Base-by-base conservation (phyloP, 805 yeast species). In the Hanseniaspora clermontiae region DNA sequence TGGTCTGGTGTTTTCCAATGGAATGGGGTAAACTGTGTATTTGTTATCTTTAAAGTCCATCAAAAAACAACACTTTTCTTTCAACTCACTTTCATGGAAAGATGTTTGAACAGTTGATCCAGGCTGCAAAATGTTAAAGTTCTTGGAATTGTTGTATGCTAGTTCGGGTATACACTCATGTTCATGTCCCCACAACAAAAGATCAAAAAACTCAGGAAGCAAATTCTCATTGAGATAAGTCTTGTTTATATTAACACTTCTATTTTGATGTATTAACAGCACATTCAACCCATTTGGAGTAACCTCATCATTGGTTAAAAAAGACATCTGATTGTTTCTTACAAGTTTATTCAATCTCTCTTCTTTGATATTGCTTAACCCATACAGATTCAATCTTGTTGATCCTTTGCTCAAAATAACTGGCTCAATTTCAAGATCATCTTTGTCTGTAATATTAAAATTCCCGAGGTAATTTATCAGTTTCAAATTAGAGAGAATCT, bases 111-210 rank as follows among this genome's bases (percentile, higher is more conserved):
- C 85, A 0, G 96, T 85, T 1, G 96, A 87, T 0, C 98, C 98
- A 0, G 96, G 93, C 66, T 89, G 96, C 40, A 93, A 73, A 0
- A 89, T 88, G 56, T 80, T 80, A 64, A 91, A 88, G 0, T 83
- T 84, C 58, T 76, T 78, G 5, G 63, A 59, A 1, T 71, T 64
- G 62, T 84, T 83, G 47, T 72, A 72, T 1, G 74, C 76, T 0
- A 95, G 80, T 58, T 78, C 79, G 0, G 91, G 87, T 5, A 83
- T 75, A 64, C 97, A 88, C 66, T 93, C 97, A 68, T 93, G 98
- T 66, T 93, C 98, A 68, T 93, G 98, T 17, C 98, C 98, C 98
- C 98, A 93, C 1, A 90, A 71, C 0, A 93, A 82, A 57, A 91
- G 73, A 65, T 93, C 89, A 49, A 93, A 64, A 65, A 90, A 89